Evolutionary conservation across 345 rosid genomes (phyloP).

Genomic region (Erodium maritimum): DNA sequence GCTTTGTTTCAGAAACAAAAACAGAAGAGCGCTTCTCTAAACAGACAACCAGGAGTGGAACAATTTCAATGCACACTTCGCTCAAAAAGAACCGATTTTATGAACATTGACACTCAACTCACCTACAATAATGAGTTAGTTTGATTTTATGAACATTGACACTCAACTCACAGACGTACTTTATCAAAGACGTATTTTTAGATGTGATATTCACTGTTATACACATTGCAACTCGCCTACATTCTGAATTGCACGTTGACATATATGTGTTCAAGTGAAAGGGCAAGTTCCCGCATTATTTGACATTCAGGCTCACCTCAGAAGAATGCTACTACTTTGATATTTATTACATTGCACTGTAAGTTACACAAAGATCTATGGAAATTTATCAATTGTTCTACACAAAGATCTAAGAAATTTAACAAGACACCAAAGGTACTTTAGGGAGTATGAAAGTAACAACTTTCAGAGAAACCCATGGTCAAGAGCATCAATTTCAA

Average conservation of each 20-base stretch:
- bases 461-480: neutral
- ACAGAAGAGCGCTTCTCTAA: neutral
- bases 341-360: neutral
- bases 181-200: too few species aligned
- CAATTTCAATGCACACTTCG: neutral
- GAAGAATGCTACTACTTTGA: neutral
- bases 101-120: too few species aligned
- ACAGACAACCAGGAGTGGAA: neutral
- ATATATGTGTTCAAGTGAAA: constrained; percentile 85
- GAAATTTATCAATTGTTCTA: neutral
- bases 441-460: neutral
- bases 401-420: neutral
- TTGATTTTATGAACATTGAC: too few species aligned
- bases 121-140: too few species aligned
- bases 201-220: neutral
- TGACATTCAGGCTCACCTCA: constrained; percentile 82
- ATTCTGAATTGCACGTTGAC: constrained; percentile 94
- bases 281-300: constrained; percentile 78
- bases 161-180: neutral
- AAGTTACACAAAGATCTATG: neutral
- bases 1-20: neutral
- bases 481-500: too few species aligned
- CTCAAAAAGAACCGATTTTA: neutral
- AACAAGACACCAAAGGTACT: neutral
- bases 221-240: constrained; percentile 43